Base-by-base conservation (phyloP, 495 filamentous ascomycete genomes). In the Symbiotaphrina buchneri region DNA sequence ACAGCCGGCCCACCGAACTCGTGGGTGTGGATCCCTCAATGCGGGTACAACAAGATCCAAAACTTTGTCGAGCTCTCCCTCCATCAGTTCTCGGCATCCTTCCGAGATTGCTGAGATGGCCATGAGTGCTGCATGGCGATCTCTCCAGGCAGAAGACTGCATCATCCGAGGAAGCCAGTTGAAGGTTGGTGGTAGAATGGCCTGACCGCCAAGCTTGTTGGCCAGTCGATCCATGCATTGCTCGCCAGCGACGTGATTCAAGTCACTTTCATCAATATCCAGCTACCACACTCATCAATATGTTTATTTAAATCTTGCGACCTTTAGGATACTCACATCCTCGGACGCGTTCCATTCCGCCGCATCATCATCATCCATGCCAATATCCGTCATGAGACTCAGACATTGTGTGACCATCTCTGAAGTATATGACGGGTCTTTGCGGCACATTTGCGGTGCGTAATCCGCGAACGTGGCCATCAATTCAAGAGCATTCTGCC, bases 331-430 rank as follows among this genome's bases (percentile, higher is more conserved):
- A 58, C 75, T 46, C 51, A 82, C 74, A 59, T 99, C 90, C 42
- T 99, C 87, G 18, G 77, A 76, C 4, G 66, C 62, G 40, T 92
- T 77, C 90, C 90, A 99, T 41, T 94, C 90, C 8, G 66, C 57
- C 4, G 85, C 90, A 60, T 94, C 78, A 20, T 99, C 85, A 39
- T 99, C 90, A 38, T 95, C 90, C 31, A 67, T 59, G 21, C 85
- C 90, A 37, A 99, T 72, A 50, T 99, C 90, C n/a, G 90, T 99
- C 90, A 99, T 95, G 43, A 99, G 53, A 40, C 87, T 95, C 39
- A 99, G 56, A 47, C 90, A 99, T 52, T 99, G 90, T 0, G 83
- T 95, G 41, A 99, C 84, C 90, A 99, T 99, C 38, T 93, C 80
- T 31, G 61, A 66, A 5, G 84, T 85, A 50, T 90, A 99, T 10